Base-by-base conservation (phyloP, 441 rosid species). In the Populus tomentosa region DNA sequence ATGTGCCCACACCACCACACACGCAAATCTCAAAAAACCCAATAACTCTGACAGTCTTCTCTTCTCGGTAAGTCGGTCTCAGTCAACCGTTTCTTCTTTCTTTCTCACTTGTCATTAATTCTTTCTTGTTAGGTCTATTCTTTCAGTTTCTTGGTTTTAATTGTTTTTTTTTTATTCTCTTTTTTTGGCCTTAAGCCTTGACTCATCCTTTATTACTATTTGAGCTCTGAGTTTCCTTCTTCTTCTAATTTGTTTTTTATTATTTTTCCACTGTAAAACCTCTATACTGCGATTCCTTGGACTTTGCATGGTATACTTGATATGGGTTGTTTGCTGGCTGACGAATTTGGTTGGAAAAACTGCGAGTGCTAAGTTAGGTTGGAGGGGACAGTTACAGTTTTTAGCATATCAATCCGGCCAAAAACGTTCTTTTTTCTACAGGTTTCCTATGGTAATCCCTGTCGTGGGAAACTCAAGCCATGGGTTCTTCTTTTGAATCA, bases 291-390 rank as follows among this genome's bases (percentile, higher is more conserved):
- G 20, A 26, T 71, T 71, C 23, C 46, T 50, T n/a, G 30, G 56
- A 21, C 63, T 36, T 63, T 73, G 53, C 68, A 56, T 72, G 40
- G 16, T 74, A 3, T 64, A 32, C 53, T 4, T 76, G 73, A 76
- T 59, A 66, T 69, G 68, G 59, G 59, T 69, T 68, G n/a, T 30
- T 73, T 36, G 33, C 35, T 35, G 4, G 69, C 36, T 68, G 24
- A 69, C 33, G 59, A 68, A 68, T 75, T 21, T 21, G 11, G 7
- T 0, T 21, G 59, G 18, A 61, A 73, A 73, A 53, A 14, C 24
- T 46, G 62, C 26, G 2, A 70, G 23, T 21, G 0, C 26, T 2
- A 24, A 46, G 69, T 26, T 26, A 26, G 56, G 56, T 23, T 64
- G 67, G 14, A 64, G 30, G 10, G 67, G 10, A 64, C 28, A 30